Conservation (phyloP, 768 basidiomycete species). For the Floccularia luteovirens region DNA sequence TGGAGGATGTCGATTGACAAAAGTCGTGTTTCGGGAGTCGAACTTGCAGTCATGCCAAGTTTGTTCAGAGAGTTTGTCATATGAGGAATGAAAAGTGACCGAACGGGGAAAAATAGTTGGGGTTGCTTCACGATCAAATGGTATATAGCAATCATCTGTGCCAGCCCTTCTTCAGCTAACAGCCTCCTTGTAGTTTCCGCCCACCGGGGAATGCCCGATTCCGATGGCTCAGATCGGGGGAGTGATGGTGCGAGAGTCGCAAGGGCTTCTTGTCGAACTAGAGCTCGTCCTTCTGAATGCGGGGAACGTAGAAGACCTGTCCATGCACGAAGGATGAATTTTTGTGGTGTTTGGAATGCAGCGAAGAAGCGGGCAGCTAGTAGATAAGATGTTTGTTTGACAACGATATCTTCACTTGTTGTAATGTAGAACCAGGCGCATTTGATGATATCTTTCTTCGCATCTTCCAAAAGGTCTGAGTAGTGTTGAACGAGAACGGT, state of each 20-base stretch:
- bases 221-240: conserved; percentile 49
- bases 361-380: conserved; percentile 90
- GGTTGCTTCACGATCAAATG: conserved; percentile 89
- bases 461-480: conserved; percentile 68
- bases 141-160: conserved; percentile 71
- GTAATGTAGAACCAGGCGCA: conserved; percentile 87
- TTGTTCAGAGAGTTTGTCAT: conserved; percentile 88
- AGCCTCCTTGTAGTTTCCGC: conserved; percentile 79
- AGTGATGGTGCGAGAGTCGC: conserved; percentile 82
- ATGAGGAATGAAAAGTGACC: conserved; percentile 87
- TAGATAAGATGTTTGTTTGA: conserved; percentile 89
- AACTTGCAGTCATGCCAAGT: conserved; percentile 69
- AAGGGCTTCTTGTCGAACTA: conserved; percentile 78
- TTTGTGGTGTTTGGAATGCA: conserved; percentile 80
- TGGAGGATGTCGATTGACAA: conserved; percentile 89
- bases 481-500: conserved; percentile 85
- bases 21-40: conserved; percentile 74
- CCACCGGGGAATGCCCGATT: conserved; percentile 69
- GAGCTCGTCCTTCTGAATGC: conserved; percentile 60
- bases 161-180: conserved; percentile 83
- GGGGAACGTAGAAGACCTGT: conserved; percentile 78
- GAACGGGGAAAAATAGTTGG: conserved; percentile 86
- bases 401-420: conserved; percentile 73
- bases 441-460: conserved; percentile 88
- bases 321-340: conserved; percentile 90